These are phyloP conservation scores for Russula griseocarnosa DNA, from an alignment of 768 basidiomycete species.

Conservation along the genomic window DNA sequence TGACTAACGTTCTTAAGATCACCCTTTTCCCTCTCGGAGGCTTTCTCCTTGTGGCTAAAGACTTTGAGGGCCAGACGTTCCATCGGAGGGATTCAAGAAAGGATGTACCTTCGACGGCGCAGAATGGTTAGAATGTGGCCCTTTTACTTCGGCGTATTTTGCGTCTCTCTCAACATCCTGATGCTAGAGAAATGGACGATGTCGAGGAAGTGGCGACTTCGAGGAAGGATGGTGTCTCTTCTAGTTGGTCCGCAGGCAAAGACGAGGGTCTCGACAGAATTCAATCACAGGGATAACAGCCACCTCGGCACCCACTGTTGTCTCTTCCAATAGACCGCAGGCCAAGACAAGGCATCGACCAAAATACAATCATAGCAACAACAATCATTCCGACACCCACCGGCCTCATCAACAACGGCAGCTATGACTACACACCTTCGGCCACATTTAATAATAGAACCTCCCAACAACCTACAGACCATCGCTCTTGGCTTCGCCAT, in stretches of 20 bases:
- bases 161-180: neutral
- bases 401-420: no score
- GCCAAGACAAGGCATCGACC: neutral
- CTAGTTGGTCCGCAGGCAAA: neutral
- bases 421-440: no score
- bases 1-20: slow-evolving; percentile 38
- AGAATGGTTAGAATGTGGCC: slow-evolving; percentile 19
- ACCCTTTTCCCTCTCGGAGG: slow-evolving; percentile 65
- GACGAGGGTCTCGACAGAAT: neutral
- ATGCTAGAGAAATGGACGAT: neutral
- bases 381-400: slow-evolving; percentile 1
- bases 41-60: slow-evolving; percentile 52
- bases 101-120: slow-evolving; percentile 40
- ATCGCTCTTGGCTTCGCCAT: neutral
- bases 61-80: slow-evolving; percentile 61
- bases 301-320: neutral
- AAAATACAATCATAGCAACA: neutral
- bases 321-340: neutral
- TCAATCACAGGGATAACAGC: neutral
- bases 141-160: neutral
- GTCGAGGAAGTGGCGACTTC: neutral
- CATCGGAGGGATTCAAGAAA: slow-evolving; percentile 50
- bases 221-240: neutral
- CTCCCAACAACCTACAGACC: neutral
- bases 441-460: neutral